Conservation (phyloP, 306 rosid genomes). For the Gillenia trifoliata region DNA sequence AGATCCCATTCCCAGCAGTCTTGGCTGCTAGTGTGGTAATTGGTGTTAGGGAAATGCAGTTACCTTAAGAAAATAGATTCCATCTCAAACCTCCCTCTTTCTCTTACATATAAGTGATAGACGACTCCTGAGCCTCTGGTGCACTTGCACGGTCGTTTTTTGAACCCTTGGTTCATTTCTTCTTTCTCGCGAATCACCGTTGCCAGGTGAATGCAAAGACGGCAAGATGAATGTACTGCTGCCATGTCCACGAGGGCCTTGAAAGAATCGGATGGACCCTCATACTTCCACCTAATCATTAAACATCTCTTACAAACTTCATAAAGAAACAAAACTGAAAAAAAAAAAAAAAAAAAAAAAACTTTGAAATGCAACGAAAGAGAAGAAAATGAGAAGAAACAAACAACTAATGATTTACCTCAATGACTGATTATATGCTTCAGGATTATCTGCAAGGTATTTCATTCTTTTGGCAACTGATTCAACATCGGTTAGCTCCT, state of each 20-base stretch:
- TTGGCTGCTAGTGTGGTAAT: background rate
- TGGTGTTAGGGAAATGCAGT: background rate
- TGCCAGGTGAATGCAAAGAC: conserved; percentile 97
- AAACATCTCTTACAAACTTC: conserved; percentile 20
- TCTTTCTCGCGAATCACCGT: conserved; percentile 63
- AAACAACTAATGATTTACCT: conserved; percentile 40
- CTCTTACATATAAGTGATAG: conserved; percentile 76
- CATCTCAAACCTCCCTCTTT: conserved; percentile 82
- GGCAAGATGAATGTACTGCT: conserved; percentile 97
- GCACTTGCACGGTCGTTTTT: conserved; percentile 90
- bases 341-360: background rate
- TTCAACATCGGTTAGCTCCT: conserved; percentile 56
- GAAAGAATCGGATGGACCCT: conserved; percentile 94
- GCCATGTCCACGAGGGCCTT: conserved; percentile 99
- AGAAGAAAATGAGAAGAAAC: background rate
- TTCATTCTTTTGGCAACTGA: conserved; percentile 71
- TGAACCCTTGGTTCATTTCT: conserved; percentile 55
- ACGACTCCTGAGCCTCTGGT: conserved; percentile 63
- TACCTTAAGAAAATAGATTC: conserved; percentile 92
- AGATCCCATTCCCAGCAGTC: background rate
- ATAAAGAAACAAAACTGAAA: background rate
- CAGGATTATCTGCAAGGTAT: conserved; percentile 66
- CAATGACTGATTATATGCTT: conserved; percentile 71
- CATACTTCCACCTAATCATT: conserved; percentile 83
- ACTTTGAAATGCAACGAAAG: background rate